Conservation (phyloP, 176 grass and related monocot genomes). For the Oryza glaberrima region DNA sequence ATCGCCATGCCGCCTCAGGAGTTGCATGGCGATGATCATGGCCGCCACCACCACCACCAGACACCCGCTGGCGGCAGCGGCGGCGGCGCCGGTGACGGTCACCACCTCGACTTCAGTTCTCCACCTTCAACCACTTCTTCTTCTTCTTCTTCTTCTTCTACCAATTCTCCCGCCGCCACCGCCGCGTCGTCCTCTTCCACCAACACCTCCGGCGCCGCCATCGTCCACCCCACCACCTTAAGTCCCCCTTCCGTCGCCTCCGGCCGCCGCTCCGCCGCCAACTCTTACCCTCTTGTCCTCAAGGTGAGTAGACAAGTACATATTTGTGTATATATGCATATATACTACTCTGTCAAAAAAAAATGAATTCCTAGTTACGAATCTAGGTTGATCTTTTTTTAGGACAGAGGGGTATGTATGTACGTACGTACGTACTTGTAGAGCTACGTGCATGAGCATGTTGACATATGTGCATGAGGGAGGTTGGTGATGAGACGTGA, state of each 20-base stretch:
- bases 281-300: conserved; percentile 69
- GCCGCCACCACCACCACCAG: conserved; percentile 17
- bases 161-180: background rate
- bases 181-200: background rate
- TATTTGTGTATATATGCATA: background rate
- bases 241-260: conserved; percentile 49
- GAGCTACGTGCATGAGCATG: conserved; percentile 12
- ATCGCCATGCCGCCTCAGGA: conserved; percentile 43
- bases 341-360: background rate
- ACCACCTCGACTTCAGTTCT: conserved; percentile 7
- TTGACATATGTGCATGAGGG: background rate
- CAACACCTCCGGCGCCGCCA: conserved; percentile 47
- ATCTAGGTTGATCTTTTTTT: too few species aligned
- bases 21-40: conserved; percentile 31
- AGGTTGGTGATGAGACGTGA: conserved; percentile 16
- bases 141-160: background rate
- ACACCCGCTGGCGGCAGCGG: conserved; percentile 17
- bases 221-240: conserved; percentile 57
- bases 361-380: too few species aligned
- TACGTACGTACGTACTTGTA: background rate
- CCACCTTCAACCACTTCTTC: background rate
- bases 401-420: background rate
- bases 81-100: background rate
- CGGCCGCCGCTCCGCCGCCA: conserved; percentile 28
- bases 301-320: conserved; percentile 57